A percentile compares a stretch with the other conserved stretches of the same genome.
Evolutionary conservation across 306 rosid species (phyloP).

Genomic region (Cucumis hystrix): DNA sequence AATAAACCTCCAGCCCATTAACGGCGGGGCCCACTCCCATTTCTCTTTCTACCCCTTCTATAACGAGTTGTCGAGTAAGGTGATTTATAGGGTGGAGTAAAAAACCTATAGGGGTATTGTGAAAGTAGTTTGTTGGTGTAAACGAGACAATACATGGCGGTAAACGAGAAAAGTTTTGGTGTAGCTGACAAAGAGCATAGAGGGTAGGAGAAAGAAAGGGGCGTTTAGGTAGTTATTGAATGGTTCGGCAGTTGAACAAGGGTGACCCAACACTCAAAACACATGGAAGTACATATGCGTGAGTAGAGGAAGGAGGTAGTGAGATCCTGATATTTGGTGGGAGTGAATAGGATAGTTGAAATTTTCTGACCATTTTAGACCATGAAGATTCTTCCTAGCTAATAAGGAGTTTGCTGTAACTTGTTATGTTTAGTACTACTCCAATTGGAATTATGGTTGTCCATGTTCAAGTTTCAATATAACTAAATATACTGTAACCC

Average conservation of each 20-base stretch:
- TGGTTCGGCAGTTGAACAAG: background rate
- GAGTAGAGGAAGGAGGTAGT: background rate
- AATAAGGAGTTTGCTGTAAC: background rate
- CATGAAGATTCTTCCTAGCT: background rate
- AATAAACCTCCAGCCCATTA: too few species aligned
- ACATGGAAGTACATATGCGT: background rate
- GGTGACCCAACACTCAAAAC: background rate
- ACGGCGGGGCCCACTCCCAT: too few species aligned
- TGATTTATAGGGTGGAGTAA: background rate
- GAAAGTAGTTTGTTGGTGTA: background rate
- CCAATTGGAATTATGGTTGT: background rate
- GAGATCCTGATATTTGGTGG: background rate
- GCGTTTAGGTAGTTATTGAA: background rate
- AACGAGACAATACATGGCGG: background rate
- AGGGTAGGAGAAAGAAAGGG: background rate
- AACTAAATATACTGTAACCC: too few species aligned
- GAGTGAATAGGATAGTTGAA: background rate
- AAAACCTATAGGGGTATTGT: background rate
- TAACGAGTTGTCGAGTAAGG: background rate
- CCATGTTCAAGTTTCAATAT: too few species aligned
- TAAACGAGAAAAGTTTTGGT: background rate
- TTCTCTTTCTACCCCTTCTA: too few species aligned
- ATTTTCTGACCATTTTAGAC: background rate
- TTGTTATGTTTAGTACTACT: background rate
- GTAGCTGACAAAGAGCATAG: background rate